These are phyloP conservation scores for Panus rudis DNA, from an alignment of 768 basidiomycete species.

Conservation along the genomic window DNA sequence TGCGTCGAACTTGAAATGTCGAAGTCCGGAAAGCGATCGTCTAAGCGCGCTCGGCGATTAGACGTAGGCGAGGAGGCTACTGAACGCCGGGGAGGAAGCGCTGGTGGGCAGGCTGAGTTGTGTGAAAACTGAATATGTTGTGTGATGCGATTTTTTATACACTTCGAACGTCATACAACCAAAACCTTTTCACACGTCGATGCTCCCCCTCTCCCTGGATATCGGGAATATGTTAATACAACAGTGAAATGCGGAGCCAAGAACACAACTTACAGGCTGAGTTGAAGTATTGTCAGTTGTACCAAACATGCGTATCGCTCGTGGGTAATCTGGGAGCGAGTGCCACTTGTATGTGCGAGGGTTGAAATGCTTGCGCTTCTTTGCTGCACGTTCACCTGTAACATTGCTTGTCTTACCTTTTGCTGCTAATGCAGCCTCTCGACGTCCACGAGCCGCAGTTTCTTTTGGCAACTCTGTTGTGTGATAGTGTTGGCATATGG, in stretches of 20 bases:
- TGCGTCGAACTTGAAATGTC: no score
- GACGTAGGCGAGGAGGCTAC: no score
- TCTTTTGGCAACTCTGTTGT: slow-evolving; percentile 34
- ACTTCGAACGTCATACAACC: neutral
- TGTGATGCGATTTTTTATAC: no score
- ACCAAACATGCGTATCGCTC: slow-evolving; percentile 9
- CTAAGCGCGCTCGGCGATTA: no score
- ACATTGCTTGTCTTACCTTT: neutral
- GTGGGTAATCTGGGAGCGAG: slow-evolving; percentile 13
- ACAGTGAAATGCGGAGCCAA: neutral
- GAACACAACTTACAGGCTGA: slow-evolving; percentile 18
- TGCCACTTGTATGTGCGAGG: slow-evolving; percentile 22
- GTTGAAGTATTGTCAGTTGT: slow-evolving; percentile 22
- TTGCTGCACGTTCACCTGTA: no score
- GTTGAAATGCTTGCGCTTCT: slow-evolving; percentile 9
- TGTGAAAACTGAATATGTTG: no score
- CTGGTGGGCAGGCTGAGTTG: no score
- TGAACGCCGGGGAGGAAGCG: no score
- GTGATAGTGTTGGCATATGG: slow-evolving; percentile 16
- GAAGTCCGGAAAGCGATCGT: no score
- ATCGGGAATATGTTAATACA: neutral
- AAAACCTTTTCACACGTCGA: slow-evolving; percentile 28
- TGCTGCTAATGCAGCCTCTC: slow-evolving; percentile 1
- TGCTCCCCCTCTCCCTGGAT: slow-evolving; percentile 34
- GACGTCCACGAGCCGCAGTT: slow-evolving; percentile 10